A percentile compares a stretch with the other conserved stretches of the same genome.
These are phyloP conservation scores for Podaxis carcinomalis DNA, from an alignment of 768 basidiomycete species.

Conservation along the genomic window DNA sequence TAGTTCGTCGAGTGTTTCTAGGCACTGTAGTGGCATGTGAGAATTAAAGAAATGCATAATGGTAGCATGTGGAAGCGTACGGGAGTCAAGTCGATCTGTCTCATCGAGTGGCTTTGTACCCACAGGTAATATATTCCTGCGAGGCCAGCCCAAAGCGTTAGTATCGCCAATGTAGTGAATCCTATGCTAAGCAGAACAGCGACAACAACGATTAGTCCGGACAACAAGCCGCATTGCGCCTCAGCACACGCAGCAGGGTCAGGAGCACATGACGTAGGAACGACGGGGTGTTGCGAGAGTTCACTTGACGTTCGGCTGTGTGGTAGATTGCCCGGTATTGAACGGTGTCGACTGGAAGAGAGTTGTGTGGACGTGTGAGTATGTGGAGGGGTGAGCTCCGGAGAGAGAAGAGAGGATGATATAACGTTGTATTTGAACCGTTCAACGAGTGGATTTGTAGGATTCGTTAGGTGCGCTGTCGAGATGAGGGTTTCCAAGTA, in stretches of 20 bases:
- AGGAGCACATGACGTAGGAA: slow-evolving; percentile 18
- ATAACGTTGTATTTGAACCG: slow-evolving; percentile 84
- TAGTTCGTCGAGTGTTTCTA: slow-evolving; percentile 63
- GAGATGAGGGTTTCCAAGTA: slow-evolving; percentile 34
- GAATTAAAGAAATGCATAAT: slow-evolving; percentile 1
- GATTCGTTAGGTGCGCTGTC: slow-evolving; percentile 26
- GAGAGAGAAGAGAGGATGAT: slow-evolving; percentile 71
- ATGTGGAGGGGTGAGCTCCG: slow-evolving; percentile 42
- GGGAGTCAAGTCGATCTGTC: slow-evolving; percentile 44
- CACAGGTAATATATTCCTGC: slow-evolving; percentile 3
- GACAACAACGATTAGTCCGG: slow-evolving; percentile 32
- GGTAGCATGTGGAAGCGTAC: slow-evolving; percentile 31
- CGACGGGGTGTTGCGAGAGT: slow-evolving; percentile 16
- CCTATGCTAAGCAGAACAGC: slow-evolving; percentile 39
- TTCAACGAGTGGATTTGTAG: slow-evolving; percentile 57
- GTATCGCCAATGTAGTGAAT: slow-evolving; percentile 35
- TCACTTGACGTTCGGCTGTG: slow-evolving; percentile 43
- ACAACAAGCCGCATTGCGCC: slow-evolving; percentile 35
- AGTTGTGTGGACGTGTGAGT: slow-evolving; percentile 21
- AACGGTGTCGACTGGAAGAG: slow-evolving; percentile 25
- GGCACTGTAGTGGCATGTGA: slow-evolving; percentile 41
- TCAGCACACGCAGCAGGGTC: slow-evolving; percentile 19
- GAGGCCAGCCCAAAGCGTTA: slow-evolving; percentile 23
- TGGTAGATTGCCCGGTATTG: slow-evolving; percentile 44
- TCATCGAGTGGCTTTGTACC: slow-evolving; percentile 28